A percentile compares a stretch with the other conserved stretches of the same genome.
phyloP scores from a whole-genome alignment of 1,284 basidiomycete genomes.

The Irpex sp. region DNA sequence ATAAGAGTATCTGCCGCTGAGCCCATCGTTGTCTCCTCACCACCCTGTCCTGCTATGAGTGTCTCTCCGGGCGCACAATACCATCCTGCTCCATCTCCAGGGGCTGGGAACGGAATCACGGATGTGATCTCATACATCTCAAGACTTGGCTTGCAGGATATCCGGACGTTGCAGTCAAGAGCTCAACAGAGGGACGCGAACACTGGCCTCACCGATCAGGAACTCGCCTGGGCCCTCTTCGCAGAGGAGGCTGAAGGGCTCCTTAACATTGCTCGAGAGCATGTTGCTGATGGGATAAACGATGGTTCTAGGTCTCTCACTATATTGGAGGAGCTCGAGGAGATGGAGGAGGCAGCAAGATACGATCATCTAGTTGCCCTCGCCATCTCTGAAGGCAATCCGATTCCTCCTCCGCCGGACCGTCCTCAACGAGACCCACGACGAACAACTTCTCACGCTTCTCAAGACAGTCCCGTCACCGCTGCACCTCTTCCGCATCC shows the following conservation, averaged over 20 bases:
- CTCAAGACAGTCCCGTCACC: not conserved
- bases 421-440: not conserved
- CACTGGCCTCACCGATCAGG: constrained; percentile 35
- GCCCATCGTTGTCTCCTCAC: not conserved
- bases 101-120: not conserved
- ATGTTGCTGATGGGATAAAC: constrained; percentile 20
- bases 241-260: constrained; percentile 32
- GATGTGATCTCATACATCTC: constrained; percentile 17
- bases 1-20: not conserved
- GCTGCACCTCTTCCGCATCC: not conserved
- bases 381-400: constrained; percentile 25
- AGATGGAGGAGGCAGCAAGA: constrained; percentile 25
- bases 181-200: constrained; percentile 37
- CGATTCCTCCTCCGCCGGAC: constrained; percentile 21
- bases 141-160: constrained; percentile 31
- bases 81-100: not conserved
- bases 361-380: constrained; percentile 32
- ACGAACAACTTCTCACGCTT: not conserved
- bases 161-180: constrained; percentile 30
- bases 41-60: not conserved
- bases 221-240: constrained; percentile 43
- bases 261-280: constrained; percentile 31
- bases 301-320: constrained; percentile 18
- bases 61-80: not conserved
- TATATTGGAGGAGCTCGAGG: constrained; percentile 21